Conservation (phyloP, 164 flowering plant species). For the Litsea cubeba region DNA sequence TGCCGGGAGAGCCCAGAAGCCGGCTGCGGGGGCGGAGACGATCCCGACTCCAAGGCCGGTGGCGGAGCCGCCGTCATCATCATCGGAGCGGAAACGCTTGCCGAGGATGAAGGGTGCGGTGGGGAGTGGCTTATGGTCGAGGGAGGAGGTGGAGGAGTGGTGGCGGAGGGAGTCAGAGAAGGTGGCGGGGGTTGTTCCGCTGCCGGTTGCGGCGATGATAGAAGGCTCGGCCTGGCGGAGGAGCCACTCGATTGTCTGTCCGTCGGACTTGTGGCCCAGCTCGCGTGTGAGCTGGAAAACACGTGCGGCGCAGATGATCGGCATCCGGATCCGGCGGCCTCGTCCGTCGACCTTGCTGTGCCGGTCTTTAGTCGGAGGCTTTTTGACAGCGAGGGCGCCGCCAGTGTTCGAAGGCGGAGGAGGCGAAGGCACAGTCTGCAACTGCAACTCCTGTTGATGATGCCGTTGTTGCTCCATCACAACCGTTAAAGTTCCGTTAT, state of each 20-base stretch:
- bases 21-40: slow-evolving; percentile 28
- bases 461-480: slow-evolving; percentile 8
- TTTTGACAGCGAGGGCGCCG: slow-evolving; percentile 53
- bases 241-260: slow-evolving; percentile 92
- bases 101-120: slow-evolving; percentile 68
- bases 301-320: slow-evolving; percentile 83
- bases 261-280: slow-evolving; percentile 87
- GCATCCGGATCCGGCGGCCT: slow-evolving; percentile 85
- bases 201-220: slow-evolving; percentile 89
- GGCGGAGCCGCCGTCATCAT: slow-evolving; percentile 28
- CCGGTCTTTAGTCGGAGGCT: slow-evolving; percentile 81
- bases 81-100: slow-evolving; percentile 63
- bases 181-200: slow-evolving; percentile 78
- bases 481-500: slow-evolving; percentile 23
- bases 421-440: slow-evolving; percentile 2
- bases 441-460: slow-evolving; percentile 24
- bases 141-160: slow-evolving; percentile 20
- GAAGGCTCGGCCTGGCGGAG: slow-evolving; percentile 93
- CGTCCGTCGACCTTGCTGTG: slow-evolving; percentile 93
- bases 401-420: neutral
- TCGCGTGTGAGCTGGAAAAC: slow-evolving; percentile 83
- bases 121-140: slow-evolving; percentile 42
- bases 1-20: slow-evolving; percentile 82
- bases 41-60: slow-evolving; percentile 32
- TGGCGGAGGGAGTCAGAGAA: slow-evolving; percentile 55